Evolutionary conservation across 768 basidiomycete genomes (phyloP), one percentile per base, ranked within the genome.

Genomic region (Boletus rubescentipes): DNA sequence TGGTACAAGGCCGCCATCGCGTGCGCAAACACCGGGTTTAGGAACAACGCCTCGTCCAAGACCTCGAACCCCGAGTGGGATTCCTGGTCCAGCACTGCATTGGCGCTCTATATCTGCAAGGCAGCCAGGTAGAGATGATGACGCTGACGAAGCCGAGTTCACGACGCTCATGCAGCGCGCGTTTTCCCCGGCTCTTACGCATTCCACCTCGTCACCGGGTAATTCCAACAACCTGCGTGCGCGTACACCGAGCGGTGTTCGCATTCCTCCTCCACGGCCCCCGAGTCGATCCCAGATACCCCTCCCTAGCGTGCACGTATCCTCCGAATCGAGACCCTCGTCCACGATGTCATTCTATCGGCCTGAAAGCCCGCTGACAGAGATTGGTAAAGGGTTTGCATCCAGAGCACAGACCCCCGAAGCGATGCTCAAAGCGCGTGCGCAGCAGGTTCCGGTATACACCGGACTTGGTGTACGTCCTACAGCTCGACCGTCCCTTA

Each of bases 271-370:
- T 29, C 80, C 84, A 11, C 79, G 90, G 32, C 90, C 90, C 29
- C 89, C 90, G 2, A 91, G 90, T 63, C 81, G 87, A 49, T 93
- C 91, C 6, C 87, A 83, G 82, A 91, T 93, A 51, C 90, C 90
- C 20, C 78, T 91, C 23, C 90, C 91, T 9, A 85, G 79, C 58
- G 75, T 91, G 3, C 85, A 87, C 50, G 72, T 89, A 37, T 82
- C 82, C 3, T 80, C 84, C 5, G 81, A 84, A 9, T 90, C 89
- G 18, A 78, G 89, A 32, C 86, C 90, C 1, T 78, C 79, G 1
- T 84, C 89, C 2, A 79, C 87, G 7, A 81, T 88, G 80, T 91
- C 90, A 7, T 77, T 81, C 54, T 83, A 85, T 40, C 76, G 78
- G 41, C 73, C 82, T 8, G 82, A 81, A 55, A 85, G 81, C 53